phyloP scores from a whole-genome alignment of 768 basidiomycete species.

The Crucibulum laeve region DNA sequence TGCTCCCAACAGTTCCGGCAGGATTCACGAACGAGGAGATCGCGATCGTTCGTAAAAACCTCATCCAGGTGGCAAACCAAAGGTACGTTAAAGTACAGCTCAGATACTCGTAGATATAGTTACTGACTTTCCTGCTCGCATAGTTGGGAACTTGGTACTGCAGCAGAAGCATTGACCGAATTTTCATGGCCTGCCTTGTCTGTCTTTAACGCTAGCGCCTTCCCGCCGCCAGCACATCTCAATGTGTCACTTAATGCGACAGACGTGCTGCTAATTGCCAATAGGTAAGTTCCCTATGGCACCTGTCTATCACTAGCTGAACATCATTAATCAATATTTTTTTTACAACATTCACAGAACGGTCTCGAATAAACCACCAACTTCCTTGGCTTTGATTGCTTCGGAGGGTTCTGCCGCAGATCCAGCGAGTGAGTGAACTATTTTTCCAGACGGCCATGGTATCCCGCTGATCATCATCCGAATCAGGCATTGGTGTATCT shows the following conservation, averaged over 20 bases:
- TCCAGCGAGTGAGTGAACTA: slow-evolving; percentile 47
- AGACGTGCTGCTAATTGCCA: slow-evolving; percentile 38
- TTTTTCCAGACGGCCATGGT: neutral
- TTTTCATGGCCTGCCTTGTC: slow-evolving; percentile 43
- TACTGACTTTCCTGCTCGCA: neutral
- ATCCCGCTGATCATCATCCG: neutral
- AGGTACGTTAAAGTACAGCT: slow-evolving; percentile 16
- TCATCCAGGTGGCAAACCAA: slow-evolving; percentile 20
- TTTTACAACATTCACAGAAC: slow-evolving; percentile 20
- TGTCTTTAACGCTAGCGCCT: slow-evolving; percentile 37
- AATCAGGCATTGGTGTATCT: slow-evolving; percentile 44
- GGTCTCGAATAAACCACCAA: slow-evolving; percentile 29
- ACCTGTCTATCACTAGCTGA: too few relatives aligned
- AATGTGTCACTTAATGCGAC: slow-evolving; percentile 23
- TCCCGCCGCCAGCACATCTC: slow-evolving; percentile 33
- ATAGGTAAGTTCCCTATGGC: slow-evolving; percentile 20
- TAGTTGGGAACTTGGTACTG: slow-evolving; percentile 62
- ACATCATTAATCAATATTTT: too few relatives aligned
- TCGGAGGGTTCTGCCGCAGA: slow-evolving; percentile 54
- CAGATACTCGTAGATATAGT: too few relatives aligned
- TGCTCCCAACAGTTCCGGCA: neutral
- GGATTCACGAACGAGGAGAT: neutral
- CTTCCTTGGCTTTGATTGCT: slow-evolving; percentile 36
- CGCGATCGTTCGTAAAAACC: slow-evolving; percentile 4
- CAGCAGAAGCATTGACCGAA: slow-evolving; percentile 53